Conservation (phyloP, 1,284 basidiomycete species). For the Heterobasidion parviporum region DNA sequence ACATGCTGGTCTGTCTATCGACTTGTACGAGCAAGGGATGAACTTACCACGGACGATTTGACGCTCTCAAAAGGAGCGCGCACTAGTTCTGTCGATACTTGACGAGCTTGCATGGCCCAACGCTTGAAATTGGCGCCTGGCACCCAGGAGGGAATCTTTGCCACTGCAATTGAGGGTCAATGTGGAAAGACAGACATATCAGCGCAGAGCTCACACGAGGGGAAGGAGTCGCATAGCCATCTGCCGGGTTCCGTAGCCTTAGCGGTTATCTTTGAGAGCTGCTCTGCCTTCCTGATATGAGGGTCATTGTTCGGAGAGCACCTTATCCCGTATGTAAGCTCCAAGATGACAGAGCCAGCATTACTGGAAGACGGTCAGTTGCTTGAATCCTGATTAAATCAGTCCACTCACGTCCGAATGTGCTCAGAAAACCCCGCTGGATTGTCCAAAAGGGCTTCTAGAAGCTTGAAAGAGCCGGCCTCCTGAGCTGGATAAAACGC, state of each 20-base stretch:
- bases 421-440: neutral
- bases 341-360: neutral
- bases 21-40: neutral
- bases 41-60: neutral
- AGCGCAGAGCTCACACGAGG: too few species aligned
- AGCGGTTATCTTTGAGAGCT: neutral
- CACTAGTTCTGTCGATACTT: neutral
- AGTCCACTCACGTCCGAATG: neutral
- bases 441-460: neutral
- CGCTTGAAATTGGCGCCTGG: neutral
- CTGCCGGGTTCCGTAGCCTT: neutral
- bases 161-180: too few species aligned
- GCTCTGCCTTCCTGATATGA: neutral
- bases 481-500: too few species aligned
- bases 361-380: neutral
- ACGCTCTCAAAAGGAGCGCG: neutral
- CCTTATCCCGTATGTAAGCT: neutral
- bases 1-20: too few species aligned
- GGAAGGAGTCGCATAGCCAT: neutral
- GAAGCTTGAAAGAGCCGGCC: neutral
- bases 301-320: neutral
- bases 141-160: neutral
- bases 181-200: too few species aligned
- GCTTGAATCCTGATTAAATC: neutral
- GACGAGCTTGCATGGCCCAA: neutral